Conservation (phyloP, 2,329 filamentous ascomycete species). For the Ophiosphaerella narmari region DNA sequence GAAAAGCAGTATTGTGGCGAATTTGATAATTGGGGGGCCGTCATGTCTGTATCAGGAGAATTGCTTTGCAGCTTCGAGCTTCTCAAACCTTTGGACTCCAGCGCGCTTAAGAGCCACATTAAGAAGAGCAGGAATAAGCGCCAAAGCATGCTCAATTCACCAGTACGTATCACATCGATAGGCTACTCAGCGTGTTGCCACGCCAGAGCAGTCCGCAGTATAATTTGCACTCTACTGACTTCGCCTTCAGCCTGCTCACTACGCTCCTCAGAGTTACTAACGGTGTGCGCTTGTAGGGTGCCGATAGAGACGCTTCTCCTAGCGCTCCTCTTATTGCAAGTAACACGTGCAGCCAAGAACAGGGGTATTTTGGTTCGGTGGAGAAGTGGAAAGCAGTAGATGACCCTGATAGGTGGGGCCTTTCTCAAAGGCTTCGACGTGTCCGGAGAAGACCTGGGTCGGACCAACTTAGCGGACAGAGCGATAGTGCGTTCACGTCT, state of each 20-base stretch:
- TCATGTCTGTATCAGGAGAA: conserved; percentile 96
- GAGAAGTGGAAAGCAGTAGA: conserved; percentile 12
- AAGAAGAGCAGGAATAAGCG: conserved; percentile 96
- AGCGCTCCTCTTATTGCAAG: conserved; percentile 18
- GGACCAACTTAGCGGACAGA: conserved; percentile 15
- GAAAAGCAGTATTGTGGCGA: conserved; percentile 86
- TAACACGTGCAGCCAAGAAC: conserved; percentile 7
- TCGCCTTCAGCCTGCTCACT: conserved; percentile 51
- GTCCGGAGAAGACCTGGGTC: conserved; percentile 19
- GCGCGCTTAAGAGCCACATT: conserved; percentile 95
- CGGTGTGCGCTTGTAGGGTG: conserved; percentile 26
- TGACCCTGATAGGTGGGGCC: conserved; percentile 13
- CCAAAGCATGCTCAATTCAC: conserved; percentile 94
- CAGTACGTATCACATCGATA: conserved; percentile 66
- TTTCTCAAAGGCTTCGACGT: conserved; percentile 21
- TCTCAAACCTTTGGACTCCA: conserved; percentile 93
- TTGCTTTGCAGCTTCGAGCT: conserved; percentile 96
- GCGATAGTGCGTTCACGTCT: conserved; percentile 6
- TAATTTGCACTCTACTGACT: conserved; percentile 39
- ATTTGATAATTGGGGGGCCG: conserved; percentile 98
- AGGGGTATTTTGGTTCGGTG: conserved; percentile 10
- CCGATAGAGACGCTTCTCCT: conserved; percentile 16
- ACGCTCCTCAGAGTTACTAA: conserved; percentile 59
- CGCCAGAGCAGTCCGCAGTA: conserved; percentile 31
- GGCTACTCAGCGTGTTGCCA: conserved; percentile 15